Percentiles rank a stretch among this genome's conserved stretches.
phyloP scores from a whole-genome alignment of 371 early-diverging fungal species.

The Saksenaea oblongispora region DNA sequence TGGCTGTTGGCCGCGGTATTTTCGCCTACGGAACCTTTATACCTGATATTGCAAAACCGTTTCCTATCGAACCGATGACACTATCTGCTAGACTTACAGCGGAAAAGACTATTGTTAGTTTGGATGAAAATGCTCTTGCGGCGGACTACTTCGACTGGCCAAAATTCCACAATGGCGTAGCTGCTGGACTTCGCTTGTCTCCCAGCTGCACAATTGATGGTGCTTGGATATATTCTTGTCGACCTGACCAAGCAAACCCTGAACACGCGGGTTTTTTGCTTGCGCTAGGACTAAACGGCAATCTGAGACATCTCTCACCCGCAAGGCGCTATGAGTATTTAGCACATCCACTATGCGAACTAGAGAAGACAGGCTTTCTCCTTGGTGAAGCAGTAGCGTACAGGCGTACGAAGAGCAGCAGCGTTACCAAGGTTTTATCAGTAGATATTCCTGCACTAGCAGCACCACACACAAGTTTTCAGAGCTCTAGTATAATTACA shows the following conservation, averaged over 20 bases:
- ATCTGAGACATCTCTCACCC: constrained; percentile 59
- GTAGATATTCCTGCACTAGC: constrained; percentile 74
- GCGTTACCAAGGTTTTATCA: constrained; percentile 65
- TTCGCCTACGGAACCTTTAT: constrained; percentile 66
- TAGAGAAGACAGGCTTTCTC: constrained; percentile 72
- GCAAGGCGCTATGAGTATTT: constrained; percentile 77
- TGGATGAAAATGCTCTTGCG: constrained; percentile 46
- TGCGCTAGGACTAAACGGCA: constrained; percentile 81
- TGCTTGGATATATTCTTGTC: constrained; percentile 80
- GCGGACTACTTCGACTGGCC: constrained; percentile 74
- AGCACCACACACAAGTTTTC: constrained; percentile 43
- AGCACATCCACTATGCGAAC: constrained; percentile 61
- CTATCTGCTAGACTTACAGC: constrained; percentile 69
- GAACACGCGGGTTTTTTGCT: constrained; percentile 83
- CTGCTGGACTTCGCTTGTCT: constrained; percentile 74
- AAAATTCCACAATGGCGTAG: constrained; percentile 85
- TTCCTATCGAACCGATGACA: constrained; percentile 57
- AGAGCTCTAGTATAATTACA: constrained; percentile 57
- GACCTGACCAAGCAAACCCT: constrained; percentile 50
- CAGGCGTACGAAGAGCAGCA: constrained; percentile 64
- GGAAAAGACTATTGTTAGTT: constrained; percentile 48
- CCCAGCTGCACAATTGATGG: constrained; percentile 57
- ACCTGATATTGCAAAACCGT: constrained; percentile 53
- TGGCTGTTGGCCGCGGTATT: constrained; percentile 69
- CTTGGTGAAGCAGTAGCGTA: constrained; percentile 76